These are phyloP conservation scores for Oxytropis ochrocephala DNA, from an alignment of 306 rosid genomes.

Conservation along the genomic window DNA sequence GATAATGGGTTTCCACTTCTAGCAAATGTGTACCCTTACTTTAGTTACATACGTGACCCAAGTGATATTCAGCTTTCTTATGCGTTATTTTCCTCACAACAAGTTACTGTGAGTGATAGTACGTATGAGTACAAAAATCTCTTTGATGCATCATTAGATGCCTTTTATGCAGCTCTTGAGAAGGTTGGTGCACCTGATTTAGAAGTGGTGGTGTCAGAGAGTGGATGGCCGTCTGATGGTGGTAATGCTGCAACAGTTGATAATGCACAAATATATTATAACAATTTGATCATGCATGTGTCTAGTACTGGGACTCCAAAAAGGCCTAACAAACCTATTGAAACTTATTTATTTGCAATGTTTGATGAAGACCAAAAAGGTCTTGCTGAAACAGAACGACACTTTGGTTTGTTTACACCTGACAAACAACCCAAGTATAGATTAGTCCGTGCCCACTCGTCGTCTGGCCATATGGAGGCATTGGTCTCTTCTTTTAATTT, in stretches of 20 bases:
- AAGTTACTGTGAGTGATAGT: not conserved
- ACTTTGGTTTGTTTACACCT: constrained; percentile 32
- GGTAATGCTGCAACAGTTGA: constrained; percentile 15
- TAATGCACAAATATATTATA: constrained; percentile 34
- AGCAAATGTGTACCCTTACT: constrained; percentile 50
- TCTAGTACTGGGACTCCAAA: constrained; percentile 42
- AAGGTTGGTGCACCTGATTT: constrained; percentile 34
- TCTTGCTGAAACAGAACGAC: not conserved
- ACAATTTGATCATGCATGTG: constrained; percentile 41
- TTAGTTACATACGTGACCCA: constrained; percentile 3
- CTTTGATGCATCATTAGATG: constrained; percentile 35
- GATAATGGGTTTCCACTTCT: constrained; percentile 47
- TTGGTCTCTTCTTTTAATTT: no score
- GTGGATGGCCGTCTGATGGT: constrained; percentile 64
- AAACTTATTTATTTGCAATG: constrained; percentile 39
- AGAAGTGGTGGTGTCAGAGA: constrained; percentile 50
- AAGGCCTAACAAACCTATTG: constrained; percentile 19
- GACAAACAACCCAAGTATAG: constrained; percentile 22
- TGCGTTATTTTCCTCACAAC: constrained; percentile 34
- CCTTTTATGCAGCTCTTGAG: constrained; percentile 45
- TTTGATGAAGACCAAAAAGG: constrained; percentile 33
- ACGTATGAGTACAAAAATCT: constrained; percentile 33
- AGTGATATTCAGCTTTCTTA: not conserved
- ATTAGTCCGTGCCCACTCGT: no score
- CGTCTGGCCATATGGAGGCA: no score